Evolutionary conservation across 2,329 filamentous ascomycete species (phyloP).

Genomic region (Ascochyta fabae): DNA sequence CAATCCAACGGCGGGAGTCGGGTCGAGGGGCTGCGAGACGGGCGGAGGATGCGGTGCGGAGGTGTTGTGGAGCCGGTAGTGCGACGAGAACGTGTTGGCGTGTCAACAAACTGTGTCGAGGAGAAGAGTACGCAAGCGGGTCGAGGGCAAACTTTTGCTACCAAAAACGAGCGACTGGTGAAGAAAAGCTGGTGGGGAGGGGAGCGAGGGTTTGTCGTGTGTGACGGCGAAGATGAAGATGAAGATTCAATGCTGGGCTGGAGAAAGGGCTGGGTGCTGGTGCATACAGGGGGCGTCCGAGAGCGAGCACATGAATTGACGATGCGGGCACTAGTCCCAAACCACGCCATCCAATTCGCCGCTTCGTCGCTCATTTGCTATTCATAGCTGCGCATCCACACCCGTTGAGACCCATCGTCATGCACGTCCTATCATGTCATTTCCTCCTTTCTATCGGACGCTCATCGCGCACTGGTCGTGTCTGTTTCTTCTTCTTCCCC

Average conservation of each 20-base stretch:
- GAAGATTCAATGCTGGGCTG: slow-evolving; percentile 7
- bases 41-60: slow-evolving; percentile 24
- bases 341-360: slow-evolving; percentile 16
- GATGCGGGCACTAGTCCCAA: slow-evolving; percentile 15
- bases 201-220: background rate
- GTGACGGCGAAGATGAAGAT: background rate
- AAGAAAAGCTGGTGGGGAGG: slow-evolving; percentile 24
- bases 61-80: slow-evolving; percentile 27
- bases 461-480: background rate
- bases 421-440: slow-evolving; percentile 12
- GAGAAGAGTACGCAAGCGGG: slow-evolving; percentile 20
- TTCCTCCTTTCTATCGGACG: slow-evolving; percentile 1
- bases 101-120: slow-evolving; percentile 35
- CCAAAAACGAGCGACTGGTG: slow-evolving; percentile 48
- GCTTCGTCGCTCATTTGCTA: slow-evolving; percentile 9
- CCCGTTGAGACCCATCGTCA: slow-evolving; percentile 17
- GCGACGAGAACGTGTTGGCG: slow-evolving; percentile 32
- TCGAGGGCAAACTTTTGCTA: slow-evolving; percentile 22
- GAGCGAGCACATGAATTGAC: slow-evolving; percentile 12
- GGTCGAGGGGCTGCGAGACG: slow-evolving; percentile 13
- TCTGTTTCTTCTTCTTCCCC: background rate
- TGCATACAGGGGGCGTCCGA: slow-evolving; percentile 16
- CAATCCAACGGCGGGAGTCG: slow-evolving; percentile 5
- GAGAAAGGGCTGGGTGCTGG: slow-evolving; percentile 19
- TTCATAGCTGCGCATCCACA: slow-evolving; percentile 13